Conservation (phyloP, 2,329 filamentous ascomycete species). For the Fusarium floridanum region DNA sequence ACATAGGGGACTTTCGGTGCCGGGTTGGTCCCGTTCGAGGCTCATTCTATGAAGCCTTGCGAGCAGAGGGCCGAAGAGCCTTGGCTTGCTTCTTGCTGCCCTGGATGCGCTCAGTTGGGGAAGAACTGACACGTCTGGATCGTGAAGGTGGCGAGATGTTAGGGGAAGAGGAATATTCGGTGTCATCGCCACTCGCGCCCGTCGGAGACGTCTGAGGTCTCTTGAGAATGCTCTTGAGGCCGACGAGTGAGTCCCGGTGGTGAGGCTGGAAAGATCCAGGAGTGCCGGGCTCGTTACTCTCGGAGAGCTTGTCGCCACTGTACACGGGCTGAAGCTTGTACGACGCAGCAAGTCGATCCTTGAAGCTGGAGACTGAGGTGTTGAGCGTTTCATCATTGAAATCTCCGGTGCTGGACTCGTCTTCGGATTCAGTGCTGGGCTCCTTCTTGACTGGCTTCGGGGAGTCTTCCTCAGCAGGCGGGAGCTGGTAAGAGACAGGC, state of each 20-base stretch:
- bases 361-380: not conserved
- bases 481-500: constrained; percentile 9
- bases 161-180: not conserved
- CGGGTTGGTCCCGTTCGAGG: not conserved
- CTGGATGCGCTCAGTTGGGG: constrained; percentile 32
- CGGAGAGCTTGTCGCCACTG: constrained; percentile 24
- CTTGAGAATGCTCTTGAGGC: constrained; percentile 42
- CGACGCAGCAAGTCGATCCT: not conserved
- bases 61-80: constrained; percentile 8
- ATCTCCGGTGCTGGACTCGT: not conserved
- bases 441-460: not conserved
- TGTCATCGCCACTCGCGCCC: not conserved
- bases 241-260: constrained; percentile 31
- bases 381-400: not conserved
- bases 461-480: not conserved
- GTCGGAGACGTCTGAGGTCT: not conserved
- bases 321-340: constrained; percentile 38
- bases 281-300: constrained; percentile 3
- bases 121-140: constrained; percentile 15
- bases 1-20: not conserved
- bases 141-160: constrained; percentile 16
- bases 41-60: constrained; percentile 14
- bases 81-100: constrained; percentile 31
- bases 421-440: not conserved
- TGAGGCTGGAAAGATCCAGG: constrained; percentile 32